phyloP scores from a whole-genome alignment of 2,329 filamentous ascomycete genomes.

The Beauveria pseudobassiana region DNA sequence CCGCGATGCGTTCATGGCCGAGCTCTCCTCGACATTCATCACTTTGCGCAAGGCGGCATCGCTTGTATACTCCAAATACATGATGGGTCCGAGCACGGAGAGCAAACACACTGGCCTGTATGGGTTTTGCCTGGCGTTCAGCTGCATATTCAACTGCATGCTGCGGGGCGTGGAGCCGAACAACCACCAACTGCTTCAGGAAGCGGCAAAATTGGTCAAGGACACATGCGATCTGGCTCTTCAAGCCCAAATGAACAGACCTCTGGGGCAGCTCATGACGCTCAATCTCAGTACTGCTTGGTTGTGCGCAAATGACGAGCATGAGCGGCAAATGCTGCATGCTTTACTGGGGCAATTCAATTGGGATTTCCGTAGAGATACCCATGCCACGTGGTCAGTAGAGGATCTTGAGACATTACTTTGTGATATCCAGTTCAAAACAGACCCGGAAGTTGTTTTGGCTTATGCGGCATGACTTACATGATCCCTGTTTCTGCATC shows the following conservation, averaged over 20 bases:
- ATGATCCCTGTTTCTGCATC: too few species aligned
- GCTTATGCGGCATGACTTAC: background rate
- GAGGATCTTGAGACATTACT: background rate
- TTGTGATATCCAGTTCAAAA: conserved; percentile 1
- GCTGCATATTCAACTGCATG: conserved; percentile 8
- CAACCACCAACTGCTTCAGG: background rate
- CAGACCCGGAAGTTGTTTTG: background rate
- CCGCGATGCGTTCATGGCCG: background rate
- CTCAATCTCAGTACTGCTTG: conserved; percentile 2
- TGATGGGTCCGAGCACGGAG: background rate
- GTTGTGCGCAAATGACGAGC: background rate
- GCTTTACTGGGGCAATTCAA: background rate
- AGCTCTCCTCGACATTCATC: background rate
- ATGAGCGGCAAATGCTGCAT: background rate
- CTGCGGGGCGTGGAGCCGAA: background rate
- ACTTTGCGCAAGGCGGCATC: background rate
- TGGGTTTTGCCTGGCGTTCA: conserved; percentile 1
- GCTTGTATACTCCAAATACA: background rate
- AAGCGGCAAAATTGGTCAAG: background rate
- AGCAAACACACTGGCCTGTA: background rate
- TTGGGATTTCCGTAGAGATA: background rate
- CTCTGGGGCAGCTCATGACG: conserved; percentile 1
- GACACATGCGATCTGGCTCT: background rate
- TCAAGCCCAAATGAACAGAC: background rate
- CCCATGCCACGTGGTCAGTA: background rate